Percentiles rank a stretch among this genome's conserved stretches.
These are phyloP conservation scores for Kwoniella europaea DNA, from an alignment of 768 basidiomycete species.

Conservation along the genomic window DNA sequence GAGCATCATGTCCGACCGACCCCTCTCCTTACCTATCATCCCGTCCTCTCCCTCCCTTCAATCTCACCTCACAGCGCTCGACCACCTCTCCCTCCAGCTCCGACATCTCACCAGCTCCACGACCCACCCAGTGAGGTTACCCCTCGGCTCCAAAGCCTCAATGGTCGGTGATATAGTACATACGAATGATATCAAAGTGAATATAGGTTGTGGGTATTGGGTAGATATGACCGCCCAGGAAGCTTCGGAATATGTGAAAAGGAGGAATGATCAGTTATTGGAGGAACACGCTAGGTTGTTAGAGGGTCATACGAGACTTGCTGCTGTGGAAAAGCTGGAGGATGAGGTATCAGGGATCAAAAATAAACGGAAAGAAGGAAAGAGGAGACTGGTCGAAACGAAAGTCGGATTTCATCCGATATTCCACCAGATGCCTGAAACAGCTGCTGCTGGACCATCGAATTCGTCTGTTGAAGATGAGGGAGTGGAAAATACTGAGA, in stretches of 20 bases:
- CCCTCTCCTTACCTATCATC: slow-evolving; percentile 23
- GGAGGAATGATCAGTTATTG: slow-evolving; percentile 34
- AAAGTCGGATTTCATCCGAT: slow-evolving; percentile 23
- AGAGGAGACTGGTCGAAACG: not conserved
- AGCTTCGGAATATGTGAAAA: slow-evolving; percentile 32
- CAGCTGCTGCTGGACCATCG: not conserved
- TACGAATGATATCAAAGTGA: slow-evolving; percentile 40
- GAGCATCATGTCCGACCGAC: slow-evolving; percentile 4
- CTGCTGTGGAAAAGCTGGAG: not conserved
- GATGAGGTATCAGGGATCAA: not conserved
- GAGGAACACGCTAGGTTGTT: slow-evolving; percentile 20
- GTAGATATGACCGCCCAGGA: slow-evolving; percentile 48
- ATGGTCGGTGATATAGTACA: slow-evolving; percentile 26
- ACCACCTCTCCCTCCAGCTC: slow-evolving; percentile 26
- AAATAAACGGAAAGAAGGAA: not conserved
- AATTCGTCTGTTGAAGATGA: not conserved
- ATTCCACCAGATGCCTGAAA: slow-evolving; percentile 3
- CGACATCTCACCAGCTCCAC: slow-evolving; percentile 19
- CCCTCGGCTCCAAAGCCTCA: slow-evolving; percentile 40
- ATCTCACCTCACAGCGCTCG: slow-evolving; percentile 33
- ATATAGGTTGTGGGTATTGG: slow-evolving; percentile 43
- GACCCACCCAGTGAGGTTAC: slow-evolving; percentile 28
- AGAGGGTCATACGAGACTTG: slow-evolving; percentile 7
- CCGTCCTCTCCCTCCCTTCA: slow-evolving; percentile 29
- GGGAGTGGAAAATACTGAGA: too few relatives aligned